A percentile compares a stretch with the other conserved stretches of the same genome.
These are phyloP conservation scores for Paramecium tetraurelia DNA, from an alignment of 73 alveolate species.

Conservation along the genomic window DNA sequence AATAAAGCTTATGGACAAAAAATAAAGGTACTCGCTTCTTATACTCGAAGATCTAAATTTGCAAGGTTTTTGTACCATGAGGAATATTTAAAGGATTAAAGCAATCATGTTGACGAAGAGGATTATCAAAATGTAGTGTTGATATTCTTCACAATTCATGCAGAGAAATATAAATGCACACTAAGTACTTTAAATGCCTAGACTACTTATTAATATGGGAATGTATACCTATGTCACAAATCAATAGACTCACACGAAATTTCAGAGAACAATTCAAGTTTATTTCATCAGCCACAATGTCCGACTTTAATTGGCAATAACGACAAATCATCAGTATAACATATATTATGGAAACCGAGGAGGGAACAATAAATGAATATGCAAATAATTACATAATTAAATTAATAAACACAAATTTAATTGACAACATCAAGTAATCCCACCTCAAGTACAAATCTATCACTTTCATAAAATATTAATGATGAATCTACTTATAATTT, in stretches of 20 bases:
- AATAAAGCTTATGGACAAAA: constrained; percentile 7
- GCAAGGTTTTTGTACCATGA: background rate
- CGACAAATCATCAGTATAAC: background rate
- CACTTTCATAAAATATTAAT: too few relatives aligned
- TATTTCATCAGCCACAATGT: background rate
- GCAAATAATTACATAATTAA: background rate
- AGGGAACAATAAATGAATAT: background rate
- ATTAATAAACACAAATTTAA: background rate
- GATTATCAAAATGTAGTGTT: background rate
- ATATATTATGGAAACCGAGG: background rate
- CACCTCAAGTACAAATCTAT: background rate
- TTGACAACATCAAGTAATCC: background rate
- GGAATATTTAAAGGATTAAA: background rate
- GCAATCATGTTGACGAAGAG: background rate
- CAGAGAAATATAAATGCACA: background rate
- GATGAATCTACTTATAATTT: too few relatives aligned
- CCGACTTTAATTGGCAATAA: background rate
- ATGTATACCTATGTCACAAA: background rate
- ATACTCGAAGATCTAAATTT: background rate
- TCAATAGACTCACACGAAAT: background rate
- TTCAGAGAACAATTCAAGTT: background rate
- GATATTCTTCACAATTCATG: background rate
- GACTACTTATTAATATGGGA: background rate
- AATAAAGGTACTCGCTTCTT: background rate
- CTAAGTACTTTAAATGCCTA: background rate